Evolutionary conservation across 805 yeast species (phyloP).

Genomic region (Saturnispora saitoi): DNA sequence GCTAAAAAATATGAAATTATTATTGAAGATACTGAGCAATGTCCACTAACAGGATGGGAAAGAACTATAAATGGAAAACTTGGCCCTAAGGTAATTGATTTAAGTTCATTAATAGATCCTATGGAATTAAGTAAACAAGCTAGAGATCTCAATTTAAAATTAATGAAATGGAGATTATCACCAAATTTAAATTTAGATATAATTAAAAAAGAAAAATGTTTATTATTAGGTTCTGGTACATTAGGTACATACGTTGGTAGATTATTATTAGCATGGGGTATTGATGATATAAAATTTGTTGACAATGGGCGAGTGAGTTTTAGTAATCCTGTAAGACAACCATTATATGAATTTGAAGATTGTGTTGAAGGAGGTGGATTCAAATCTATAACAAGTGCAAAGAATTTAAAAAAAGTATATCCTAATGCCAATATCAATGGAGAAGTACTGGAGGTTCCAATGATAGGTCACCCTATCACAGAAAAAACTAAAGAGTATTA

Average conservation of each 20-base stretch:
- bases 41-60: constrained; percentile 75
- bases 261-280: constrained; percentile 91
- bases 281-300: constrained; percentile 72
- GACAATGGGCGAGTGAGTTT: constrained; percentile 85
- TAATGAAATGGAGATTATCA: constrained; percentile 95
- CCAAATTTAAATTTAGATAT: constrained; percentile 69
- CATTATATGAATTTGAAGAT: constrained; percentile 75
- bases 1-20: constrained; percentile 10
- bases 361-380: constrained; percentile 62
- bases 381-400: constrained; percentile 79
- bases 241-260: constrained; percentile 88
- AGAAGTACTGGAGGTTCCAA: constrained; percentile 67
- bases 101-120: constrained; percentile 78
- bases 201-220: constrained; percentile 50
- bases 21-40: neutral
- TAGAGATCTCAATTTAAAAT: constrained; percentile 77
- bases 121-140: constrained; percentile 80
- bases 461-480: constrained; percentile 87
- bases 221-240: constrained; percentile 94
- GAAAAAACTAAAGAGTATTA: constrained; percentile 45
- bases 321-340: constrained; percentile 94
- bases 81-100: constrained; percentile 75
- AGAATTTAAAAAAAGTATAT: constrained; percentile 58
- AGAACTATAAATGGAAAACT: constrained; percentile 63
- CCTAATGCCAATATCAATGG: constrained; percentile 72